Conservation (phyloP, 2,329 filamentous ascomycete genomes). For the Echinosphaeria canescens region DNA sequence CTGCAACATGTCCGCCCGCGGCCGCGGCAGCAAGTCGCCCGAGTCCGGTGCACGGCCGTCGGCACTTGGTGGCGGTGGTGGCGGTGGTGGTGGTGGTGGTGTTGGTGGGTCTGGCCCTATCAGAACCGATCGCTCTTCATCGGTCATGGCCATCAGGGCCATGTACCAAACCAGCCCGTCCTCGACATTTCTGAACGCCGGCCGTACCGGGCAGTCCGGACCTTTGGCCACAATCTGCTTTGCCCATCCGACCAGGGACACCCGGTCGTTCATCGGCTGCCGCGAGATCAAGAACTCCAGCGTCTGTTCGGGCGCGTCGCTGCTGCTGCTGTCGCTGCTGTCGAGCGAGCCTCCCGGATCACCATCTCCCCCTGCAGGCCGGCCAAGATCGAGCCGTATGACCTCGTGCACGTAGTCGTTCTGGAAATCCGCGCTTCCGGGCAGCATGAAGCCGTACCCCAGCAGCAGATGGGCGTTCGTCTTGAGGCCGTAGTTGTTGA, state of each 20-base stretch:
- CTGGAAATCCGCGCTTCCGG: slow-evolving; percentile 22
- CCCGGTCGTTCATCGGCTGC: slow-evolving; percentile 20
- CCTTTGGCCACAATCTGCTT: slow-evolving; percentile 14
- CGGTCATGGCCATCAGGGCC: slow-evolving; percentile 8
- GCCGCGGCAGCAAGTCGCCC: slow-evolving; percentile 5
- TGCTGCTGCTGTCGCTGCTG: slow-evolving; percentile 4
- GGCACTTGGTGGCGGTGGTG: too few relatives aligned
- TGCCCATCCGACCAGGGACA: slow-evolving; percentile 21
- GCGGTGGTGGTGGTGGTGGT: too few relatives aligned
- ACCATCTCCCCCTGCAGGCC: too few relatives aligned
- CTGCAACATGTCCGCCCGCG: slow-evolving; percentile 7
- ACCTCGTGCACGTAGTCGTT: slow-evolving; percentile 39
- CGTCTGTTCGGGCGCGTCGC: slow-evolving; percentile 8
- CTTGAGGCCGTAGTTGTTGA: slow-evolving; percentile 54
- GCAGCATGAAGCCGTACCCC: slow-evolving; percentile 38
- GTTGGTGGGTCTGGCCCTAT: too few relatives aligned
- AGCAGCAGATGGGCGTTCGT: slow-evolving; percentile 51
- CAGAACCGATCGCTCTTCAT: slow-evolving; percentile 3
- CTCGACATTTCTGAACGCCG: slow-evolving; percentile 26
- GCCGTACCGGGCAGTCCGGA: slow-evolving; percentile 8
- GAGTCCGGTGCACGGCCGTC: too few relatives aligned
- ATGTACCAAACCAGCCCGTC: slow-evolving; percentile 29
- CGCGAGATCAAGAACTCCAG: slow-evolving; percentile 29
- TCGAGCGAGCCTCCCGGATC: slow-evolving; percentile 13
- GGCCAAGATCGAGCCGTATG: too few relatives aligned